phyloP scores from a whole-genome alignment of 2,329 filamentous ascomycete species.

The Ophiostoma sp. region DNA sequence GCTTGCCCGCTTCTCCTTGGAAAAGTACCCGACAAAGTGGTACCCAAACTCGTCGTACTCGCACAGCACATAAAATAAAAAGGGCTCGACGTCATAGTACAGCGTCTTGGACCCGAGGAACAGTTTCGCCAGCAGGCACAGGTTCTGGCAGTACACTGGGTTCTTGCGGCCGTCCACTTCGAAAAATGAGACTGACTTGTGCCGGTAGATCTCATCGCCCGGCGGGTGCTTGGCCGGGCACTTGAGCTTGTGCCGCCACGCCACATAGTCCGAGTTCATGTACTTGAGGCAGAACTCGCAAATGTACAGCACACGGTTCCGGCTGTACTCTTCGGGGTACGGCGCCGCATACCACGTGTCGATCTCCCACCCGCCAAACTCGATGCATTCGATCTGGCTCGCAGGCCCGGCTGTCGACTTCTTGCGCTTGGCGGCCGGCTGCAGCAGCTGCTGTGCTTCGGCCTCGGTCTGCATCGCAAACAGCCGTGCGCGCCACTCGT shows the following conservation, averaged over 20 bases:
- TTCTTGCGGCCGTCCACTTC: constrained; percentile 97
- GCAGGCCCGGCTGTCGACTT: constrained; percentile 76
- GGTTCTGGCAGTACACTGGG: constrained; percentile 96
- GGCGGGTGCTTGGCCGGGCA: constrained; percentile 95
- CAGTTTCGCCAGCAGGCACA: constrained; percentile 90
- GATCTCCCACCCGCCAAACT: constrained; percentile 95
- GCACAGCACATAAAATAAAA: constrained; percentile 94
- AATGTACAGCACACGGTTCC: constrained; percentile 94
- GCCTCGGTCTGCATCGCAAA: constrained; percentile 60
- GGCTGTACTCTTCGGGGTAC: constrained; percentile 96
- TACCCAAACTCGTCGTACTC: constrained; percentile 88
- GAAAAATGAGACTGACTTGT: constrained; percentile 87
- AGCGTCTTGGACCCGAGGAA: constrained; percentile 98
- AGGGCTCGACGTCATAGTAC: constrained; percentile 96
- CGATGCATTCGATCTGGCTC: constrained; percentile 97
- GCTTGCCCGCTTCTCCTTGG: constrained; percentile 92
- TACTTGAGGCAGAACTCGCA: constrained; percentile 99
- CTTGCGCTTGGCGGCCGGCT: constrained; percentile 36
- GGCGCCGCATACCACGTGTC: constrained; percentile 99
- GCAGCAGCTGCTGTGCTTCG: constrained; percentile 50
- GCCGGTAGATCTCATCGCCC: constrained; percentile 94
- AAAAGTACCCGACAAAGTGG: constrained; percentile 98
- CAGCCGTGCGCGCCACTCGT: constrained; percentile 73
- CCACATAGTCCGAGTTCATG: constrained; percentile 98
- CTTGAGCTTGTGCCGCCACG: constrained; percentile 95